Conservation (phyloP, 257 asterid species). For the Primulina tabacum region DNA sequence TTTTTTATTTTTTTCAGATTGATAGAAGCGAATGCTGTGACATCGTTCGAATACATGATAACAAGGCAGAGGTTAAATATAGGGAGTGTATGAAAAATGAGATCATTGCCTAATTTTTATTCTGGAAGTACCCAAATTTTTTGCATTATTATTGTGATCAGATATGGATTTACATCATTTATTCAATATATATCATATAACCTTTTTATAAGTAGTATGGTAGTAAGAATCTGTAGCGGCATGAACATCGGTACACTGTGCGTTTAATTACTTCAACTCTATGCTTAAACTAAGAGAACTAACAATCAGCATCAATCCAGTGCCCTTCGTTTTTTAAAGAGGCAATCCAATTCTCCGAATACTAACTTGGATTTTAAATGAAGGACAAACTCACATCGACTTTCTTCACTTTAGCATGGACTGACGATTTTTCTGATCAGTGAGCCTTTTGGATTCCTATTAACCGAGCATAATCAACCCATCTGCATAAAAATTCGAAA, state of each 20-base stretch:
- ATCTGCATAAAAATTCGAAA: conserved; percentile 44
- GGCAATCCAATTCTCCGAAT: not conserved
- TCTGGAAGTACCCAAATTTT: not conserved
- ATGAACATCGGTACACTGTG: not conserved
- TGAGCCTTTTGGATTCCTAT: conserved; percentile 75
- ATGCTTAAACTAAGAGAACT: not conserved
- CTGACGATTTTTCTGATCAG: conserved; percentile 19
- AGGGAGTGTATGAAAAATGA: conserved; percentile 52
- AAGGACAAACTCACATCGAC: not conserved
- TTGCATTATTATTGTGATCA: not conserved
- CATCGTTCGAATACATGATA: conserved; percentile 26
- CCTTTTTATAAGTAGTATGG: not conserved
- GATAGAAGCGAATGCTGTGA: conserved; percentile 68
- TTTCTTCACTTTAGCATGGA: not conserved
- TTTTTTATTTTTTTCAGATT: conserved; percentile 23
- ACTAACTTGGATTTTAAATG: not conserved
- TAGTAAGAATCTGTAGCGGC: not conserved
- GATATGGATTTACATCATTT: not conserved
- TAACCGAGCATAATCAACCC: conserved; percentile 92
- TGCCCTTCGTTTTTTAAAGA: too few species aligned
- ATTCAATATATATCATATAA: not conserved
- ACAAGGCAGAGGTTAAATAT: conserved; percentile 32
- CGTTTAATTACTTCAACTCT: not conserved
- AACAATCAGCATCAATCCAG: not conserved
- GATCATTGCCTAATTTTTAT: conserved; percentile 36